Evolutionary conservation across 2,329 filamentous ascomycete genomes (phyloP), one percentile per base, ranked within the genome.

Genomic region (Arachnomyces sp.): DNA sequence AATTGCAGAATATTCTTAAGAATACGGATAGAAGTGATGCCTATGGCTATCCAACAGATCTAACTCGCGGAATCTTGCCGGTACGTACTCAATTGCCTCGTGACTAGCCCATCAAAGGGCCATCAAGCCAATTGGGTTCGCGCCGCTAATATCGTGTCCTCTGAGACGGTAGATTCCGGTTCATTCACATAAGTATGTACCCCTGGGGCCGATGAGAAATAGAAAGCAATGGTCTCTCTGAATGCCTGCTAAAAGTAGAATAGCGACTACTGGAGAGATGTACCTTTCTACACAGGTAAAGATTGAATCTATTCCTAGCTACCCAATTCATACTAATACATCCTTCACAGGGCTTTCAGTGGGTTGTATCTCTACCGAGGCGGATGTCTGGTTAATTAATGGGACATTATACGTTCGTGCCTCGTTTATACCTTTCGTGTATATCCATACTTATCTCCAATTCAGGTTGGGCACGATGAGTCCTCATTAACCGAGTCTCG

Each of bases 21-120:
- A 71, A 76, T 48, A 76, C 73, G 4, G 67, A 75, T 49, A 57
- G 64, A 15, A 68, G 66, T 34, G 59, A 67, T 7, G 61, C 71
- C 14, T 79, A 79, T 57, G 66, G 57, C 13, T 81, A 80, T 57
- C 77, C 77, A 0, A 81, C 77, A 0, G 73, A 77, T 50, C 63
- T 81, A 14, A 80, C 77, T 1, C 67, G 76, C 44, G 74, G 69
- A 1, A 76, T 81, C 44, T 51, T 77, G 20, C 77, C 77, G 31
- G 71, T 74, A 50, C 51, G 65, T 62, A 17, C 14, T 7, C 12
- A 18, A 14, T 16, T 8, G 7, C 29, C 43, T 31, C 30, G 33
- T 12, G n/a, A 29, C 12, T 45, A 38, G 36, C 34, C 18, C 16
- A 29, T 13, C 25, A 16, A 39, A 4, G 30, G 34, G 14, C 9